Evolutionary conservation across 768 basidiomycete species (phyloP).

Genomic region (button mushroom (Agaricus bisporus)): DNA sequence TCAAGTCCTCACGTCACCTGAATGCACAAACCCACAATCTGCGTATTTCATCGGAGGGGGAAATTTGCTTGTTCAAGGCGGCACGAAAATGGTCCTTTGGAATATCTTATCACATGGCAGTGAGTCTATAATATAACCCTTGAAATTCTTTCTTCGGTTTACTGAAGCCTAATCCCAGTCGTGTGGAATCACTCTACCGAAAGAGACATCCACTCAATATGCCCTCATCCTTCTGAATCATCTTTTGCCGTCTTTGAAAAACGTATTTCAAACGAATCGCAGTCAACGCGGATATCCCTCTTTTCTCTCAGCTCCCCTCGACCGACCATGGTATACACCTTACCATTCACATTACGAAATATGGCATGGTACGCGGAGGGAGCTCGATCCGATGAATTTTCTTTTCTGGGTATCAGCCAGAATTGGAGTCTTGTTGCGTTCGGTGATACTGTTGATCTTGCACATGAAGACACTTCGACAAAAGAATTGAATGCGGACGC

Average conservation of each 20-base stretch:
- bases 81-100: slow-evolving; percentile 57
- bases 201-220: slow-evolving; percentile 34
- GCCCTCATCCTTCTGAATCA: slow-evolving; percentile 51
- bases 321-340: slow-evolving; percentile 33
- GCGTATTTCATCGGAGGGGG: slow-evolving; percentile 69
- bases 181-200: slow-evolving; percentile 46
- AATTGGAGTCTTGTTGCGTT: slow-evolving; percentile 61
- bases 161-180: slow-evolving; percentile 32
- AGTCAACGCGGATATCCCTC: slow-evolving; percentile 36
- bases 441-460: slow-evolving; percentile 47
- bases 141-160: background rate
- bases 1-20: slow-evolving; percentile 54
- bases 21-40: slow-evolving; percentile 36
- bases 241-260: slow-evolving; percentile 54
- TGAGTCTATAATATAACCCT: slow-evolving; percentile 29
- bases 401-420: slow-evolving; percentile 56
- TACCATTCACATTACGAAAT: slow-evolving; percentile 64
- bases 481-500: slow-evolving; percentile 27
- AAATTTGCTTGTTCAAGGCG: slow-evolving; percentile 53
- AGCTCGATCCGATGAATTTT: background rate
- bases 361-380: slow-evolving; percentile 29
- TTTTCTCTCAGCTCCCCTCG: slow-evolving; percentile 40
- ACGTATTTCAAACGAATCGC: slow-evolving; percentile 17
- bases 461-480: slow-evolving; percentile 37
- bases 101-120: slow-evolving; percentile 60